Base-by-base conservation (phyloP, 768 basidiomycete species). In the Pisolithus albus region DNA sequence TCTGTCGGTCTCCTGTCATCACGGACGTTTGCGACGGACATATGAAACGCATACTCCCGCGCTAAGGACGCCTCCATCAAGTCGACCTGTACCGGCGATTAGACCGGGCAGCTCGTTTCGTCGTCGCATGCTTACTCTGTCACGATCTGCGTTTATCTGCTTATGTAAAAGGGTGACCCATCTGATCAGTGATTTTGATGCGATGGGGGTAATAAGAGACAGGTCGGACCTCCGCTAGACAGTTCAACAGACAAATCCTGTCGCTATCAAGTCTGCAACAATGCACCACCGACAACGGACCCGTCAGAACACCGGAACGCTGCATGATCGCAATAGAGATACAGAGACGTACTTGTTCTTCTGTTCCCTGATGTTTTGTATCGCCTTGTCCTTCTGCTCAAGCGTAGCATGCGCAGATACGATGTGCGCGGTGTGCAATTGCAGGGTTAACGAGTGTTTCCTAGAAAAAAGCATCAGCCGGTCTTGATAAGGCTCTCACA, bases 351-450 rank as follows among this genome's bases (percentile, higher is more conserved):
- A 89, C 88, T 86, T 84, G 65, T 91, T 89, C 67, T 84, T 85
- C 71, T 92, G 89, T 65, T 89, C 88, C 49, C 79, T 80, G 42
- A 92, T 72, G 62, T 91, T 88, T 68, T 91, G 85, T 15, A 92
- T 80, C 7, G 84, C 78, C 57, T 82, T 87, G 55, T 78, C 78
- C 64, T 89, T 90, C 64, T 85, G 80, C 54, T 90, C 86, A 5
- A 92, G 72, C 28, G 83, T 78, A 2, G 86, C 82, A 63, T 92
- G 88, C 6, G 88, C 88, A 7, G 89, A 88, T 2, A 92, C 72
- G 40, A 92, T 88, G 63, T 92, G 88, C 9, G 90, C 88, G 9
- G 90, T 92, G 58, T 92, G 90, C 34, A 92, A 71, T 65, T 92
- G 89, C 40, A 92, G 71, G 8, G 87, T 87, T 55, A 92, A 64